A percentile compares a stretch with the other conserved stretches of the same genome.
Evolutionary conservation across 345 rosid species (phyloP).

Genomic region (Litchi chinensis): DNA sequence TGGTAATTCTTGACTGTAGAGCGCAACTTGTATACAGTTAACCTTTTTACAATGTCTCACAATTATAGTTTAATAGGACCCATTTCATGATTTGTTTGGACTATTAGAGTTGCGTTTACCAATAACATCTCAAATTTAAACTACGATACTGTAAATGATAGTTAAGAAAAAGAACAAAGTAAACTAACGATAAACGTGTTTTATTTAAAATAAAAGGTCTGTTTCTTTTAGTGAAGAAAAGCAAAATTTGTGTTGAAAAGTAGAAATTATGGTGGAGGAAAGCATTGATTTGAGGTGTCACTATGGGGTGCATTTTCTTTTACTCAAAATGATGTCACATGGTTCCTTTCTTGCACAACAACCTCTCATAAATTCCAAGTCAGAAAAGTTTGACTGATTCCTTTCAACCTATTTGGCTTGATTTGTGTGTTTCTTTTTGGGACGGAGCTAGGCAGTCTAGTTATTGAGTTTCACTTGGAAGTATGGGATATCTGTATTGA

Average conservation of each 20-base stretch:
- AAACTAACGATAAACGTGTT: too few species aligned
- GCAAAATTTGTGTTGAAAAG: too few species aligned
- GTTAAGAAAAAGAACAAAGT: too few species aligned
- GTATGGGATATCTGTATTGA: background rate
- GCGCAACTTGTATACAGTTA: too few species aligned
- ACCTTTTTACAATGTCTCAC: background rate
- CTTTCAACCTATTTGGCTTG: constrained; percentile 1
- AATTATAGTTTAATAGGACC: background rate
- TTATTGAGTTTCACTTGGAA: background rate
- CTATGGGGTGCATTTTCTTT: background rate
- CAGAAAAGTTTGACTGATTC: constrained; percentile 18
- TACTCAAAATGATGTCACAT: background rate
- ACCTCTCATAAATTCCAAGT: constrained; percentile 19
- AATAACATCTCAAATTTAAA: too few species aligned
- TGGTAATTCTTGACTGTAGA: background rate
- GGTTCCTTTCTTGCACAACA: constrained; percentile 5
- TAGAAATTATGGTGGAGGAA: background rate
- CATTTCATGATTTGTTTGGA: background rate
- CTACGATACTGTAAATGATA: too few species aligned
- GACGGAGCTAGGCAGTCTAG: background rate
- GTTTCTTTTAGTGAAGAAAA: too few species aligned
- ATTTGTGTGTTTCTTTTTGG: background rate
- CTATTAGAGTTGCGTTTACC: background rate
- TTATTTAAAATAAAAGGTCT: too few species aligned
- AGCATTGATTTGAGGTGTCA: constrained; percentile 20